Conservation (phyloP, 352 stramenopile species). For the Saprolegnia parasitica region DNA sequence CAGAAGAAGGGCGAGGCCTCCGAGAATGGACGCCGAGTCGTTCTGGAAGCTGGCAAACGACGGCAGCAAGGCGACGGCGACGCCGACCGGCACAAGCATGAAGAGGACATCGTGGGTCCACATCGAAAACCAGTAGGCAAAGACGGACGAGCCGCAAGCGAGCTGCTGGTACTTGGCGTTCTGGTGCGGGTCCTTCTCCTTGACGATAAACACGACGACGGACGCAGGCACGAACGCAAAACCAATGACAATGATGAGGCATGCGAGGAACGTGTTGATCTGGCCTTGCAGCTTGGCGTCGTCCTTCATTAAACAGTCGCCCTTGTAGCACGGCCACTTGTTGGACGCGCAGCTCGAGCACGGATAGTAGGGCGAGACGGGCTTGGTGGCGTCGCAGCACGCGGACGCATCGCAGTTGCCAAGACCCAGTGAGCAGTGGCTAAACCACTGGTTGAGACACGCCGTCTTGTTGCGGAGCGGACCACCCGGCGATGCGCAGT, state of each 20-base stretch:
- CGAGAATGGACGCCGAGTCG: slow-evolving; percentile 38
- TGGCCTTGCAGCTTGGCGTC: slow-evolving; percentile 57
- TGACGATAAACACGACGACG: slow-evolving; percentile 58
- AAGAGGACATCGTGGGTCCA: slow-evolving; percentile 53
- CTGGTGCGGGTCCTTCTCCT: slow-evolving; percentile 58
- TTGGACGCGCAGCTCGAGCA: slow-evolving; percentile 20
- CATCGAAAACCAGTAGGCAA: slow-evolving; percentile 57
- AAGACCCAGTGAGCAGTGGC: slow-evolving; percentile 42
- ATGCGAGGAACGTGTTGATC: slow-evolving; percentile 57
- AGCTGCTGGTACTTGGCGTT: slow-evolving; percentile 65
- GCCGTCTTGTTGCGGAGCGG: not conserved
- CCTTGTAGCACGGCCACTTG: slow-evolving; percentile 26
- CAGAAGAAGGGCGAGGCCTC: slow-evolving; percentile 40
- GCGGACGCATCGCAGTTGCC: slow-evolving; percentile 36
- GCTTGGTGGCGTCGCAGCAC: slow-evolving; percentile 41
- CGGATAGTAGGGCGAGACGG: slow-evolving; percentile 40
- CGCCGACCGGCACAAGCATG: slow-evolving; percentile 40
- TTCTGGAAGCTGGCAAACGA: slow-evolving; percentile 37
- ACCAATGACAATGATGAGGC: slow-evolving; percentile 57
- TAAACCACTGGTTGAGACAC: slow-evolving; percentile 31
- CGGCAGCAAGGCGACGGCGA: slow-evolving; percentile 40
- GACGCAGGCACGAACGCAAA: slow-evolving; percentile 65
- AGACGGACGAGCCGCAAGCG: slow-evolving; percentile 48
- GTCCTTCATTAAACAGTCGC: slow-evolving; percentile 44
- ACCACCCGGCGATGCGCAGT: not conserved